Base-by-base conservation (phyloP, 2,329 filamentous ascomycete genomes). In the Colletotrichum sp. region DNA sequence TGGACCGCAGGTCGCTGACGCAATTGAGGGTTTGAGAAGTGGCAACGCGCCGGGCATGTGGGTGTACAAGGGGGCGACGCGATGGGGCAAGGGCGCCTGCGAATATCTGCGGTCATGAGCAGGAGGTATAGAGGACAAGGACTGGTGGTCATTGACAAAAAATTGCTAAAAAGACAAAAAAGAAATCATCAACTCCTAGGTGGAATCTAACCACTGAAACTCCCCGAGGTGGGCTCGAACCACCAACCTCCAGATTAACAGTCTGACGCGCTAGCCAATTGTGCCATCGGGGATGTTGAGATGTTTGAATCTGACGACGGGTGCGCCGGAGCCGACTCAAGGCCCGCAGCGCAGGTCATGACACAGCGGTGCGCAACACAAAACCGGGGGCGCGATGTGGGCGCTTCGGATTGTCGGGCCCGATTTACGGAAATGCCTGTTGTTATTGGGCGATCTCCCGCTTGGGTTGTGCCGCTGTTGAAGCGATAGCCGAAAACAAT, bases 21-120 rank as follows among this genome's bases (percentile, higher is more conserved):
- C 89, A 0, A 88, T 91, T n/a, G 87, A 91, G 69, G 90, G 89
- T 1, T 78, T 91, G 69, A 83, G 84, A 72, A 77, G 77, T 28
- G 89, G 89, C 2, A 91, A 91, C 75, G 89, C 88, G 4, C 88
- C 88, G 0, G 88, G 86, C 0, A 90, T 91, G 88, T 90, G 87
- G 85, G 81, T 79, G 34, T 91, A 91, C 80, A 91, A 91, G 78
- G 87, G 88, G 2, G 85, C 83, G 0, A 81, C 85, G 49, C 83
- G 87, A 10, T 90, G 89, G 89, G 88, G 87, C 0, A 86, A 85
- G 79, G 81, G 82, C 10, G 86, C 89, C 1, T 87, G 86, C 78
- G 83, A 86, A 55, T 91, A 88, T 80, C 77, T 91, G 74, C 82
- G 88, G 34, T 82, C 81, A 6, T 73, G 21, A 26, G 28, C 5